Conservation (phyloP, 805 yeast species). For the Monosporozyma siamensis region DNA sequence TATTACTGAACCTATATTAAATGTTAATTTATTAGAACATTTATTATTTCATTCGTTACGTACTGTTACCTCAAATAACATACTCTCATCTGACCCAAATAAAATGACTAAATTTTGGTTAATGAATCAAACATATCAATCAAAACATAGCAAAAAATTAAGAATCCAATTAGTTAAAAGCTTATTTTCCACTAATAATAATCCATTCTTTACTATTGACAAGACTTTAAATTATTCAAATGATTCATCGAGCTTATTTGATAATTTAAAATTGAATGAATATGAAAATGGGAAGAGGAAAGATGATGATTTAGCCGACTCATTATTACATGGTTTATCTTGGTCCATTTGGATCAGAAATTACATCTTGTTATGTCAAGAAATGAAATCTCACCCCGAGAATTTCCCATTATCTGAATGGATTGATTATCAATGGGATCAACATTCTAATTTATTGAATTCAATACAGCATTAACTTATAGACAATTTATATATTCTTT, state of each 20-base stretch:
- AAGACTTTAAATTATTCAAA: too few relatives aligned
- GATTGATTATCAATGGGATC: neutral
- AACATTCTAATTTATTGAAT: neutral
- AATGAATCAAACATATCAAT: neutral
- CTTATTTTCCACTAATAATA: too few relatives aligned
- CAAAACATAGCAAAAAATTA: neutral
- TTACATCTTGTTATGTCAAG: neutral
- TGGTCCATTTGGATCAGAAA: constrained; percentile 35
- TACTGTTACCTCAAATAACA: constrained; percentile 8
- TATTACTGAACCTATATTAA: constrained; percentile 43
- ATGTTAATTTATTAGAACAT: constrained; percentile 45
- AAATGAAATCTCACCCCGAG: neutral
- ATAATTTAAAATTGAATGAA: constrained; percentile 68
- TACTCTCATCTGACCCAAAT: constrained; percentile 26
- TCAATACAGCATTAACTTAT: too few relatives aligned
- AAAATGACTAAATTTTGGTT: constrained; percentile 12
- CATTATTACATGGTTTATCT: constrained; percentile 51
- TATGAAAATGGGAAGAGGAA: constrained; percentile 34
- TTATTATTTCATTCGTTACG: constrained; percentile 15
- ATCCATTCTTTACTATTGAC: too few relatives aligned
- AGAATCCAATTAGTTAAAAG: constrained; percentile 3
- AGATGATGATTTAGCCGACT: constrained; percentile 59
- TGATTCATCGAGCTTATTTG: too few relatives aligned
- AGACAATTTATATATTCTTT: too few relatives aligned
- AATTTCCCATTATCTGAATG: neutral